A percentile compares a stretch with the other conserved stretches of the same genome.
Evolutionary conservation across 1,284 basidiomycete genomes (phyloP).

Genomic region (Spongispora temasekensis): DNA sequence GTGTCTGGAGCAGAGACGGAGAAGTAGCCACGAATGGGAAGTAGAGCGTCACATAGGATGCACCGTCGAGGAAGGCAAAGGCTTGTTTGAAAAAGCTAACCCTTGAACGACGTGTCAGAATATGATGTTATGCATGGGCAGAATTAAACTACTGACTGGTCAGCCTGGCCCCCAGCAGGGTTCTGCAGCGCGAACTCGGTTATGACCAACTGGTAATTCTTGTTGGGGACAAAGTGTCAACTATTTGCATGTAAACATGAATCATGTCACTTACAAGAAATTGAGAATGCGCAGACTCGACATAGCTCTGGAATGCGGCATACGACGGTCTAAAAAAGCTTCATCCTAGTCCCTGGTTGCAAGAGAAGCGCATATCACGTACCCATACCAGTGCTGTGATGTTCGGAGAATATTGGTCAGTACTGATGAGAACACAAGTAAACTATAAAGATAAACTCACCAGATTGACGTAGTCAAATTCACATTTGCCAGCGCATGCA

Average conservation of each 20-base stretch:
- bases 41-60: slow-evolving; percentile 34
- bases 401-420: too few species aligned
- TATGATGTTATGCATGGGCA: slow-evolving; percentile 1
- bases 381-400: slow-evolving; percentile 40
- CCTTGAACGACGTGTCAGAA: slow-evolving; percentile 19
- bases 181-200: slow-evolving; percentile 36
- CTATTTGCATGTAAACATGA: neutral
- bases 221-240: slow-evolving; percentile 5
- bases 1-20: slow-evolving; percentile 20
- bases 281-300: slow-evolving; percentile 29
- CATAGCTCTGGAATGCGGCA: slow-evolving; percentile 28
- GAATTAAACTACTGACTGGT: too few species aligned
- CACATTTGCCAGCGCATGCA: slow-evolving; percentile 34
- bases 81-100: slow-evolving; percentile 35
- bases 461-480: slow-evolving; percentile 37
- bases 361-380: neutral
- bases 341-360: neutral
- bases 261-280: slow-evolving; percentile 28
- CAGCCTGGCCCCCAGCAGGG: slow-evolving; percentile 35
- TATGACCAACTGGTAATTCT: slow-evolving; percentile 26
- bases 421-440: too few species aligned
- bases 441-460: slow-evolving; percentile 9
- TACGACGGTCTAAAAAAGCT: slow-evolving; percentile 20
- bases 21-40: slow-evolving; percentile 39
- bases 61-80: slow-evolving; percentile 34